Percentiles rank a stretch among this genome's conserved stretches.
phyloP scores from a whole-genome alignment of 805 yeast species.

The Helenozyma baotianmanensis region DNA sequence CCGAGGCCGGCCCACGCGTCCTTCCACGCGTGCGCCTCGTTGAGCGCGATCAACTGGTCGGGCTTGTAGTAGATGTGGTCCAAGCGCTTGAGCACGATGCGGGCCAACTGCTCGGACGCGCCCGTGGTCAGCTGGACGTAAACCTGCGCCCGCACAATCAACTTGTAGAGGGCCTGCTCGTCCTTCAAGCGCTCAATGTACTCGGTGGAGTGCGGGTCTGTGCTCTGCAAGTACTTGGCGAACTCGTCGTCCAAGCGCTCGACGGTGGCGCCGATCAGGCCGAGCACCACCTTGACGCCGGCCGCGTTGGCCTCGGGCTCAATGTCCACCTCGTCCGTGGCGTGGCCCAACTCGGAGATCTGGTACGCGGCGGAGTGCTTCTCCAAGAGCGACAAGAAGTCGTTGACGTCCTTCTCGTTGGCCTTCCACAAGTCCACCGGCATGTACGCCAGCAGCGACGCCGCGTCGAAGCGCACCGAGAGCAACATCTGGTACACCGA shows the following conservation, averaged over 20 bases:
- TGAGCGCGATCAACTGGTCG: conserved; percentile 57
- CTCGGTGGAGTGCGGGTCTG: conserved; percentile 94
- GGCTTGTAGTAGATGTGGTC: conserved; percentile 95
- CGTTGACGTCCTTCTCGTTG: conserved; percentile 57
- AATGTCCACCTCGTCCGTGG: conserved; percentile 66
- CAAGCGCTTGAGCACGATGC: conserved; percentile 77
- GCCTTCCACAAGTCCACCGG: conserved; percentile 77
- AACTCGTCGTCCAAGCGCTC: conserved; percentile 96
- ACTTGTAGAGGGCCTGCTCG: conserved; percentile 69
- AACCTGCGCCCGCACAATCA: conserved; percentile 79
- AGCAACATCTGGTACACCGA: conserved; percentile 74
- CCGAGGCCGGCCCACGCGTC: conserved; percentile 28
- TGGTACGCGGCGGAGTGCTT: conserved; percentile 51
- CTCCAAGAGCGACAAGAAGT: conserved; percentile 67
- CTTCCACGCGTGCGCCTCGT: conserved; percentile 77
- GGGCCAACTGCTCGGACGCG: conserved; percentile 56
- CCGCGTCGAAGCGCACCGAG: conserved; percentile 83
- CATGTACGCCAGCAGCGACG: conserved; percentile 63
- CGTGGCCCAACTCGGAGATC: conserved; percentile 69
- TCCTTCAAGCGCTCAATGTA: conserved; percentile 87
- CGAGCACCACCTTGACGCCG: conserved; percentile 73
- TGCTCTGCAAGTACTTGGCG: conserved; percentile 76
- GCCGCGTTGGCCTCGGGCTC: conserved; percentile 54
- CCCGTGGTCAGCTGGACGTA: conserved; percentile 67
- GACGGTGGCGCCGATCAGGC: conserved; percentile 79